Evolutionary conservation across 2,329 filamentous ascomycete genomes (phyloP), one percentile per base, ranked within the genome.

Genomic region (Pleomassaria siparia): DNA sequence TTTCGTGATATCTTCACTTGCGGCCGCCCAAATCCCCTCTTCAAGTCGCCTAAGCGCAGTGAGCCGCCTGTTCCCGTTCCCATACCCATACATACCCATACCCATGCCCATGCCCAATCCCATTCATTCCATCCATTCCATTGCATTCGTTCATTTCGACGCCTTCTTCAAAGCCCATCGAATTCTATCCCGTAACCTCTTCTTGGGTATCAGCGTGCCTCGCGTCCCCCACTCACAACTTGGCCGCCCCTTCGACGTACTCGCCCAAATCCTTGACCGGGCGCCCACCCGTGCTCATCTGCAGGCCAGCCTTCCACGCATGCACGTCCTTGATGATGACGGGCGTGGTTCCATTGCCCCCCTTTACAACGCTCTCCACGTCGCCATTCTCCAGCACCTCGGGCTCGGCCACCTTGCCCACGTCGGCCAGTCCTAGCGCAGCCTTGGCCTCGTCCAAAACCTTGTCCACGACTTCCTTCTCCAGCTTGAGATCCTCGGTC

Each of bases 221-320:
- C 12, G 6, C 12, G 10, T 4, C 12, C 18, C 24, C 10, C 43
- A 35, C 29, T 79, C 69, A 92, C 47, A 96, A 78, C 75, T 96
- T 96, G 12, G 88, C 75, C 54, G 89, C 89, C 50, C 86, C 77
- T 50, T 96, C 92, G 67, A 96, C 88, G 70, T 92, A 97, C 63
- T 91, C 88, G 52, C 80, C 86, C 46, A 97, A 71, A 56, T 94
- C 87, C 63, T 81, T 85, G 24, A 88, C 82, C 0, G 91, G 82
- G 51, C 79, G 79, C 1, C 91, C 83, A 1, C 89, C 92, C 18
- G 81, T 78, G 54, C 85, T 94, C 22, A 89, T 80, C 49, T 81
- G 76, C 60, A 96, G 76, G 12, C 82, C 78, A 0, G 88, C 84
- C 78, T 94, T 95, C 80, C 87, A 96, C 24, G 82, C 80, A 51